Conservation (phyloP, 1,284 basidiomycete species). For the Phylloboletellus chloephorus region DNA sequence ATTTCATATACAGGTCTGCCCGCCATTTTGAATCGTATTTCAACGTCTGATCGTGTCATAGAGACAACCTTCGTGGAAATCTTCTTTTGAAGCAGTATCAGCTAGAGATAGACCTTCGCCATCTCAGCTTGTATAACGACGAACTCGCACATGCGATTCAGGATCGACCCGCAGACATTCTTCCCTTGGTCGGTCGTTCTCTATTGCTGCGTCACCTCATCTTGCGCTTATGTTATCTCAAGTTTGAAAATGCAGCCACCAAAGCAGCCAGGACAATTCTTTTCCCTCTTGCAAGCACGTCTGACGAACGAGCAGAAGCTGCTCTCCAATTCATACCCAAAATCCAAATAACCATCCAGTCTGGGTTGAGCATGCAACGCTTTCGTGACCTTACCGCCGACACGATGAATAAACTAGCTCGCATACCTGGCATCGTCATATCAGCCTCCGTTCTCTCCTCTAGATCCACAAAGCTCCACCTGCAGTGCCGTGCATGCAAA, state of each 20-base stretch:
- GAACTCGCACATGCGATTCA: conserved; percentile 90
- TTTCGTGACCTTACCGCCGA: conserved; percentile 93
- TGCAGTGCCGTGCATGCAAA: conserved; percentile 91
- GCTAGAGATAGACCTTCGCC: conserved; percentile 88
- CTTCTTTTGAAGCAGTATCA: conserved; percentile 87
- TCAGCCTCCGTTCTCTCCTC: conserved; percentile 93
- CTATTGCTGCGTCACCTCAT: background rate
- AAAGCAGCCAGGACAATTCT: conserved; percentile 77
- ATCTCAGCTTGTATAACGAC: conserved; percentile 89
- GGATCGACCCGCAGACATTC: conserved; percentile 82
- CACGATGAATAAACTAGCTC: conserved; percentile 92
- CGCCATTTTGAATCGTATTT: background rate
- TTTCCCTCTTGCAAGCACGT: conserved; percentile 58
- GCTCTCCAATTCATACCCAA: conserved; percentile 70
- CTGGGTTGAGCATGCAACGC: conserved; percentile 86
- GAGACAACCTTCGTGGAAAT: conserved; percentile 88
- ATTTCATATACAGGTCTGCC: conserved; percentile 78
- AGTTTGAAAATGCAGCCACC: conserved; percentile 89
- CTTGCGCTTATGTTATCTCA: conserved; percentile 4
- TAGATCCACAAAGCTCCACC: conserved; percentile 85
- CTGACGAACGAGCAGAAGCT: conserved; percentile 49
- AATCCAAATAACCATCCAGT: conserved; percentile 86
- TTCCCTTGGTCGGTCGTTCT: conserved; percentile 66
- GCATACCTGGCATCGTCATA: conserved; percentile 97
- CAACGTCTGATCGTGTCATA: conserved; percentile 31